Base-by-base conservation (phyloP, 352 stramenopile genomes). In the Globisporangium cystogenes region DNA sequence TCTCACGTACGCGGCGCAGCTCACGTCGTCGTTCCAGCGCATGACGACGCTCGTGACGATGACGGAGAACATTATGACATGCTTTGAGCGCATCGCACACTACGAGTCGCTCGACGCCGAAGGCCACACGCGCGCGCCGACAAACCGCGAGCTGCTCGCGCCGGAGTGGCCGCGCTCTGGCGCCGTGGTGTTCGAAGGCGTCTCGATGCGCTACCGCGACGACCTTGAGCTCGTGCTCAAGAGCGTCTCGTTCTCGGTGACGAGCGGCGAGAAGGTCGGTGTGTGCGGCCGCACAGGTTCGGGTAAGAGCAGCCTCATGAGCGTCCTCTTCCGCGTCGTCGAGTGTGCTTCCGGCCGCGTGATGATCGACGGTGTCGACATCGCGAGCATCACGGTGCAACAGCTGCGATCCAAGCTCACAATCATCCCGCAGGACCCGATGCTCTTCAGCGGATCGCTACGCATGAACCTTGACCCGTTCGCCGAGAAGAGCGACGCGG, bases 41-140 rank as follows among this genome's bases (percentile, higher is more conserved):
- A 86, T 80, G 47, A 92, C 96, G 41, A 76, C 84, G 42, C 92
- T 94, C 67, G 78, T 76, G 11, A 87, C 68, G 42, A 86, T 96
- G 62, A 75, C 96, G 0, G 95, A 98, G 55, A 93, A 89, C 35
- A 81, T 92, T 53, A 97, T 98, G 74, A 89, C 97, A 24, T 73
- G 80, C 31, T 87, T 97, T 7, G 93, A 98, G 63, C 63, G 72
- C 11, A 53, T 82, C 33, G 51, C 57, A 18, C 55, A 67, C 54
- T 77, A 66, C 51, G 55, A 57, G 8, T 40, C 54, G 14, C 58
- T 72, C 7, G 59, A 72, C 26, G 41, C 59, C 8, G 68, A 77
- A 40, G 63, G 88, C 35, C 76, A 97, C 48, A 50, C 46, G 14
- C 37, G 46, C 29, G 91, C 79, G 10, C 68, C 72, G 14, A 83